phyloP scores from a whole-genome alignment of 768 basidiomycete species.

The Rhodotorula babjevae region DNA sequence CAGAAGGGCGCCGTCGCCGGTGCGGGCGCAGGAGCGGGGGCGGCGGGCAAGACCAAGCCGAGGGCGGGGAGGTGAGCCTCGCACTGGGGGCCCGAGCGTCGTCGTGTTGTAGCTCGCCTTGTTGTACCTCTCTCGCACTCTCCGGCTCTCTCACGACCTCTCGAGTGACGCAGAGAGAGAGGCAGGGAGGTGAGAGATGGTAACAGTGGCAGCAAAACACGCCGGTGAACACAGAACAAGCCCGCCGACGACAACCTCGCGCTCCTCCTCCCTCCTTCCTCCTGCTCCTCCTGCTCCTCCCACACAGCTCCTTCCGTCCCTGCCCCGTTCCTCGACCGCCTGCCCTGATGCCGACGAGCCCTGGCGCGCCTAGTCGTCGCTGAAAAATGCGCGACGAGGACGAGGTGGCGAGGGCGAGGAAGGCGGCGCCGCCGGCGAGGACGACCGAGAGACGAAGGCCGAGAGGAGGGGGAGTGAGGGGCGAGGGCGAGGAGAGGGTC shows the following conservation, averaged over 20 bases:
- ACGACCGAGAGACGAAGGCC: not conserved
- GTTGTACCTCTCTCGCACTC: not conserved
- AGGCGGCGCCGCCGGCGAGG: not conserved
- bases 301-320: not conserved
- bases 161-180: not conserved
- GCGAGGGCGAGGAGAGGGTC: no score
- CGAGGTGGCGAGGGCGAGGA: no score
- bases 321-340: no score
- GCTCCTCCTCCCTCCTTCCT: not conserved
- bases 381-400: not conserved
- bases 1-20: constrained; percentile 12
- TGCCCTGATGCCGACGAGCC: no score
- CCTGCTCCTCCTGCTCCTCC: no score
- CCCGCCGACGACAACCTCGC: no score
- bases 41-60: not conserved
- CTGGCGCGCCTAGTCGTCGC: no score
- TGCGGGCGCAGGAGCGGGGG: not conserved
- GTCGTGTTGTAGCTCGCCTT: not conserved
- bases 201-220: not conserved
- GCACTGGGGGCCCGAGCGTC: no score
- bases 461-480: not conserved
- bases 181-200: not conserved
- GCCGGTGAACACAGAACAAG: not conserved
- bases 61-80: not conserved
- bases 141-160: no score